Conservation (phyloP, 1,284 basidiomycete species). For the Pseudozyma tsukubaensis region DNA sequence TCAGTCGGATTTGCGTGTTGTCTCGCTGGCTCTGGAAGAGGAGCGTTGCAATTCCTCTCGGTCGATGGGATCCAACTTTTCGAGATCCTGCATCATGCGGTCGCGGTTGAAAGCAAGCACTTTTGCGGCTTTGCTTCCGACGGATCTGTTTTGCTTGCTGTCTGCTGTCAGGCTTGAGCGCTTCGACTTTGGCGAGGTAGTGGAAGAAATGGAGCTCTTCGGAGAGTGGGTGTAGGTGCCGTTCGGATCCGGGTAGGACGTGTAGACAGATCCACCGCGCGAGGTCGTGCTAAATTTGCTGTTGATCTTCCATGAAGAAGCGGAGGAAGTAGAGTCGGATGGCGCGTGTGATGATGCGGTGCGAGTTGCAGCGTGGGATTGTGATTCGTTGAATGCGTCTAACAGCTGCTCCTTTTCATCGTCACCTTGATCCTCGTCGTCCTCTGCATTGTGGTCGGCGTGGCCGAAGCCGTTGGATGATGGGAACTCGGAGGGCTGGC, state of each 20-base stretch:
- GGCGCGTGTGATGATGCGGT: not conserved
- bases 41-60: slow-evolving; percentile 37
- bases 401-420: slow-evolving; percentile 47
- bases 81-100: slow-evolving; percentile 40
- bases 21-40: slow-evolving; percentile 33
- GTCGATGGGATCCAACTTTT: slow-evolving; percentile 38
- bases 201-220: slow-evolving; percentile 8
- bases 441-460: slow-evolving; percentile 9
- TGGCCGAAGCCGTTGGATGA: slow-evolving; percentile 21
- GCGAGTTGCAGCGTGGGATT: slow-evolving; percentile 19
- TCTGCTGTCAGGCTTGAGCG: slow-evolving; percentile 11
- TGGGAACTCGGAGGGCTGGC: slow-evolving; percentile 33
- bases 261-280: slow-evolving; percentile 31
- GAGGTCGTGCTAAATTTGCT: slow-evolving; percentile 45
- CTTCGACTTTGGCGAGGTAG: slow-evolving; percentile 23
- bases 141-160: slow-evolving; percentile 14
- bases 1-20: slow-evolving; percentile 43
- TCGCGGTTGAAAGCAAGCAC: slow-evolving; percentile 28
- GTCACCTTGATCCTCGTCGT: slow-evolving; percentile 7
- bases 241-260: slow-evolving; percentile 36
- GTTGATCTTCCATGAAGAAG: slow-evolving; percentile 43
- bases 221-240: slow-evolving; percentile 8
- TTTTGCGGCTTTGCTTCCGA: slow-evolving; percentile 43
- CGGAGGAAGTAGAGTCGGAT: not conserved
- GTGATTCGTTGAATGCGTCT: slow-evolving; percentile 33